These are phyloP conservation scores for Penicillium nucicola DNA, from an alignment of 495 filamentous ascomycete species.

Conservation along the genomic window DNA sequence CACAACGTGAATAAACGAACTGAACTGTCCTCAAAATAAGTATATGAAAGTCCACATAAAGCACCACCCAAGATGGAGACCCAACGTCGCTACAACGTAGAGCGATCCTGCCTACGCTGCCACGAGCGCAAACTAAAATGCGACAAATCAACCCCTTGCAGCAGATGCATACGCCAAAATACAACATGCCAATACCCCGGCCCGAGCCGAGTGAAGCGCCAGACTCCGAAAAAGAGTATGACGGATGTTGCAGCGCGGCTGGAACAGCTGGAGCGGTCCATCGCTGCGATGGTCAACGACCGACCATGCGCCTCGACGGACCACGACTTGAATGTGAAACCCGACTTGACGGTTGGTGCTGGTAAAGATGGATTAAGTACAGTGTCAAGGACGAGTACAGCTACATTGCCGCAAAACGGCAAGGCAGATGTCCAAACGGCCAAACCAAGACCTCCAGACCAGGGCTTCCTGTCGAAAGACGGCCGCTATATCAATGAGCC, in stretches of 20 bases:
- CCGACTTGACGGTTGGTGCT: too few relatives aligned
- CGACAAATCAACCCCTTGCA: slow-evolving; percentile 30
- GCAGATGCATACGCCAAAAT: slow-evolving; percentile 21
- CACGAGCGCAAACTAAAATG: slow-evolving; percentile 38
- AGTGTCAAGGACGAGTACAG: neutral
- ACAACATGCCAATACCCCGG: slow-evolving; percentile 32
- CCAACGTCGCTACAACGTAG: slow-evolving; percentile 22
- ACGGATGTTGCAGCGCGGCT: slow-evolving; percentile 21
- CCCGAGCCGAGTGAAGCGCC: slow-evolving; percentile 22
- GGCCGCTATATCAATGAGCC: slow-evolving; percentile 32
- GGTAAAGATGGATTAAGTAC: neutral
- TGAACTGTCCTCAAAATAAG: too few relatives aligned
- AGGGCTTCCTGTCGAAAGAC: slow-evolving; percentile 21
- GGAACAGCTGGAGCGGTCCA: slow-evolving; percentile 28
- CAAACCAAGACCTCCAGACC: neutral
- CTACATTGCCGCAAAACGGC: neutral
- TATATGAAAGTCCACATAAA: too few relatives aligned
- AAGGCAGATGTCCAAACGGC: neutral
- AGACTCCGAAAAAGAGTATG: slow-evolving; percentile 16
- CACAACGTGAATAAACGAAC: too few relatives aligned
- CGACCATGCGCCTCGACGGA: neutral
- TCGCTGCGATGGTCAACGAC: slow-evolving; percentile 11
- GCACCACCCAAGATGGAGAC: neutral
- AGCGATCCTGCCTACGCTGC: slow-evolving; percentile 35
- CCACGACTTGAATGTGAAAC: too few relatives aligned